phyloP scores from a whole-genome alignment of 208 protist species.

The Leishmania arabica region DNA sequence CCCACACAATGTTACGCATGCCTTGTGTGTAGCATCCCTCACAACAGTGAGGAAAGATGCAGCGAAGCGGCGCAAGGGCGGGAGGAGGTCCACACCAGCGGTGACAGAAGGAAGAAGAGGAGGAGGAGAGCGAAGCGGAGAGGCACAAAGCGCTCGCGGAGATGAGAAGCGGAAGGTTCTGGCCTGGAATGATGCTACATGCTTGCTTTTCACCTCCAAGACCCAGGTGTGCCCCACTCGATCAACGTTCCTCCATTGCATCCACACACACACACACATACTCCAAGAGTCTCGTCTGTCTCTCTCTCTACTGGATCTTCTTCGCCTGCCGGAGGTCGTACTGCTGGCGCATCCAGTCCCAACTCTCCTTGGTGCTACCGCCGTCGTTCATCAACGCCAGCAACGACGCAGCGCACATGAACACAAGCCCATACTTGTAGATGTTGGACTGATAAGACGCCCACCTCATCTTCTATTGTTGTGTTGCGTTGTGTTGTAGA shows the following conservation, averaged over 20 bases:
- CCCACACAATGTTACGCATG: background rate
- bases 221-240: background rate
- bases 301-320: constrained; percentile 17
- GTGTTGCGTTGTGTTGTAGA: background rate
- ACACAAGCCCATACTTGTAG: constrained; percentile 74
- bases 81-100: background rate
- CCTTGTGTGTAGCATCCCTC: background rate
- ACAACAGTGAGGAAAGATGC: no score
- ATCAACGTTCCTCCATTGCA: background rate
- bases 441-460: constrained; percentile 59
- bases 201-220: background rate
- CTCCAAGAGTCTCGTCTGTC: background rate
- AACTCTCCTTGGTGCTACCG: constrained; percentile 45
- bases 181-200: background rate
- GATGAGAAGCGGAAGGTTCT: background rate
- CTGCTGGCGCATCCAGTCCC: constrained; percentile 73
- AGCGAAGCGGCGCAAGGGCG: background rate
- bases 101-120: background rate
- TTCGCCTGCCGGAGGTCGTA: constrained; percentile 35
- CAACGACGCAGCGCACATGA: constrained; percentile 69
- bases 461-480: constrained; percentile 23
- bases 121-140: background rate
- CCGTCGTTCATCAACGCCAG: constrained; percentile 52
- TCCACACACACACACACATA: background rate
- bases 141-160: background rate